A percentile compares a stretch with the other conserved stretches of the same genome.
Conservation (phyloP, 1,139 yeast species). For the Saccharomyces hybrid region DNA sequence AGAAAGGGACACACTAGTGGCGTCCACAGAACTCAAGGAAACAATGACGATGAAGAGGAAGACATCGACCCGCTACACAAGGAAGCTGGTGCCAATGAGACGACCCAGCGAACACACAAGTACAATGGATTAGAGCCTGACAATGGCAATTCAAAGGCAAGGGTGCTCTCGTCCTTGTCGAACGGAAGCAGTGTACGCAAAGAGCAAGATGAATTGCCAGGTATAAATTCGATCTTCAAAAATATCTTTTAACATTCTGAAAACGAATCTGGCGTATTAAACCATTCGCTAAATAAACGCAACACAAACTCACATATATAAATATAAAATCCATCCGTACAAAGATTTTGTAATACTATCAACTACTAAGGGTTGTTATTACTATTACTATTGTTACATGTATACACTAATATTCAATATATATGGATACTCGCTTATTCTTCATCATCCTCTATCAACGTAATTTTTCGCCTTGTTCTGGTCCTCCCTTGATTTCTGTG, state of each 20-base stretch:
- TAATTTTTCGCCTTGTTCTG: not conserved
- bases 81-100: not conserved
- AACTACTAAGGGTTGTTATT: not conserved
- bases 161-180: not conserved
- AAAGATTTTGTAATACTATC: not conserved
- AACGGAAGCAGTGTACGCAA: not conserved
- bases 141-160: not conserved
- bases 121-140: not conserved
- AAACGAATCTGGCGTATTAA: not conserved
- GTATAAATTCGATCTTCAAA: conserved; percentile 25
- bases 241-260: conserved; percentile 6
- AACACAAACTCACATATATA: not conserved
- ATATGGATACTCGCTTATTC: not conserved
- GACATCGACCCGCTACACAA: not conserved
- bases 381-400: not conserved
- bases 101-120: not conserved
- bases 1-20: conserved; percentile 6
- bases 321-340: not conserved
- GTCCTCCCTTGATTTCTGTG: conserved; percentile 8
- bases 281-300: not conserved
- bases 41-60: not conserved
- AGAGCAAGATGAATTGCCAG: conserved; percentile 13
- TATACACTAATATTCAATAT: not conserved
- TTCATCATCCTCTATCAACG: not conserved
- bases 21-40: conserved; percentile 2